These are phyloP conservation scores for Colletotrichum cordylinicola DNA, from an alignment of 2,329 filamentous ascomycete genomes.

Conservation along the genomic window DNA sequence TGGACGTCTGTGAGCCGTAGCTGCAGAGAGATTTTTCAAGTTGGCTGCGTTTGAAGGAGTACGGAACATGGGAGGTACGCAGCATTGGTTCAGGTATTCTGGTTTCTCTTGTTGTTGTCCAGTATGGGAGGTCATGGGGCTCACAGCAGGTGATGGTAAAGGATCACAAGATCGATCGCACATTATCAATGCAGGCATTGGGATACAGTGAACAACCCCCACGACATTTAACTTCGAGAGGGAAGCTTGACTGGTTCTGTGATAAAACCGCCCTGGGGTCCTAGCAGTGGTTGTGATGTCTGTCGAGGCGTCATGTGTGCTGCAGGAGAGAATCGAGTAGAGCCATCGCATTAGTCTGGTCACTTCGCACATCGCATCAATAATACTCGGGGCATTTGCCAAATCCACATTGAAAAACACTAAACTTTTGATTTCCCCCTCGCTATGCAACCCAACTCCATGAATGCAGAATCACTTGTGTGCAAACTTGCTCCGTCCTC, in stretches of 20 bases:
- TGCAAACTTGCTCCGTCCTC: neutral
- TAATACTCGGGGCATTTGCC: neutral
- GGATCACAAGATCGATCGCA: too few species aligned
- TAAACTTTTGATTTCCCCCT: neutral
- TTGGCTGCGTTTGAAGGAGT: too few species aligned
- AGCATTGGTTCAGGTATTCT: too few species aligned
- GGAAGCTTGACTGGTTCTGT: neutral
- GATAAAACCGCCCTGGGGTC: rapidly evolving
- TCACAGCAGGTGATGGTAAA: too few species aligned
- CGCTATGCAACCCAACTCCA: neutral
- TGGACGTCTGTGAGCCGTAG: too few species aligned
- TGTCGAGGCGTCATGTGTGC: rapidly evolving
- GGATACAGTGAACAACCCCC: too few species aligned
- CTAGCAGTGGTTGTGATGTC: rapidly evolving
- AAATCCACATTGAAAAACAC: neutral
- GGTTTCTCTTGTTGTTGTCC: too few species aligned
- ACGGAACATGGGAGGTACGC: too few species aligned
- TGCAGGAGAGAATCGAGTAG: rapidly evolving
- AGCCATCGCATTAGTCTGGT: neutral
- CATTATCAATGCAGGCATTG: too few species aligned
- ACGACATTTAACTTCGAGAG: too few species aligned
- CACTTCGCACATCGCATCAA: neutral
- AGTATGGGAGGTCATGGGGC: too few species aligned
- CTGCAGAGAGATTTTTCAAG: too few species aligned
- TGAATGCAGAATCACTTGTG: neutral